Percentiles rank a stretch among this genome's conserved stretches.
These are phyloP conservation scores for Leishmania lainsoni DNA, from an alignment of 208 protist genomes.

Conservation along the genomic window DNA sequence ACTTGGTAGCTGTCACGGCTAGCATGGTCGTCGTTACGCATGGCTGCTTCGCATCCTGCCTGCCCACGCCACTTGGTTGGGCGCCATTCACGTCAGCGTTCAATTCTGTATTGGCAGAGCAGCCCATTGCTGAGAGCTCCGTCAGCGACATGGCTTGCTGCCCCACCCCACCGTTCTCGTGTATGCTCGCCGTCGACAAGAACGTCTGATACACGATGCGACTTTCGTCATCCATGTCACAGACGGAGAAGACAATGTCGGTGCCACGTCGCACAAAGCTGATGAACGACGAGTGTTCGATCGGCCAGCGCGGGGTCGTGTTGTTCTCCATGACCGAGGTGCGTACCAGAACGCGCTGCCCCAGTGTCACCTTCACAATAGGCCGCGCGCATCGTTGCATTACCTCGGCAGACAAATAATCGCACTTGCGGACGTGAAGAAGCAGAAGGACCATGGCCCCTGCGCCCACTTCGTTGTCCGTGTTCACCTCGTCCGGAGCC, in stretches of 20 bases:
- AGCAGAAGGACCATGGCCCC: constrained; percentile 69
- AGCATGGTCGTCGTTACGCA: constrained; percentile 67
- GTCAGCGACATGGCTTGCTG: constrained; percentile 46
- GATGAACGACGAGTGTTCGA: constrained; percentile 82
- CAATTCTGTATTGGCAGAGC: neutral
- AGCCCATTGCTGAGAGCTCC: neutral
- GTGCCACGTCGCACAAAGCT: constrained; percentile 68
- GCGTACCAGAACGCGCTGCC: constrained; percentile 63
- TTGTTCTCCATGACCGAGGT: constrained; percentile 56
- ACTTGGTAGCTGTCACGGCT: constrained; percentile 67
- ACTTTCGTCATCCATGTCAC: constrained; percentile 54
- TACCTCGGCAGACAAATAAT: constrained; percentile 35
- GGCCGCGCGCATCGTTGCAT: constrained; percentile 42
- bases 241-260: constrained; percentile 66
- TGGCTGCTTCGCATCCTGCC: constrained; percentile 11
- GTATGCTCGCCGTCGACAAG: constrained; percentile 46
- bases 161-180: constrained; percentile 74
- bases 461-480: constrained; percentile 15
- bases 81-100: neutral
- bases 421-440: constrained; percentile 74
- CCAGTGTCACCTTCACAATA: constrained; percentile 73
- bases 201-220: constrained; percentile 53
- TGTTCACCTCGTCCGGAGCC: constrained; percentile 47
- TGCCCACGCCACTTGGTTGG: neutral
- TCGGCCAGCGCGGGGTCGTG: constrained; percentile 51